Evolutionary conservation across 257 asterid genomes (phyloP).

Genomic region (Salvia hispanica): DNA sequence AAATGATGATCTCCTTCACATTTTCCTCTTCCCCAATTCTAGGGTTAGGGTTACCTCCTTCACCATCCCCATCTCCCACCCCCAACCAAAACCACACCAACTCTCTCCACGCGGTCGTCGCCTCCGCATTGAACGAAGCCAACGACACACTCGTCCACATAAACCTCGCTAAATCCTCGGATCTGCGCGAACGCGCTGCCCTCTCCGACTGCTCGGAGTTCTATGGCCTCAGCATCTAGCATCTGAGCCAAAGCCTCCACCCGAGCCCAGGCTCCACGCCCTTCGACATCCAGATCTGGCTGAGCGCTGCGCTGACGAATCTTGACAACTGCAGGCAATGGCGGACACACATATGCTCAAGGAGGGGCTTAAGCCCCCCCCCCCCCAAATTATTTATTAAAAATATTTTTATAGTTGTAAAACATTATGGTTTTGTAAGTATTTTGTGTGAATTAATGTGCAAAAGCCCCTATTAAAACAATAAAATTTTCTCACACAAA

Average conservation of each 20-base stretch:
- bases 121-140: neutral
- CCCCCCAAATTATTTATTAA: no score
- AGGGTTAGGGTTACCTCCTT: neutral
- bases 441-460: no score
- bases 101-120: neutral
- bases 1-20: neutral
- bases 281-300: constrained; percentile 17
- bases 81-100: constrained; percentile 5
- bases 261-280: neutral
- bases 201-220: constrained; percentile 15
- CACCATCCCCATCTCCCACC: neutral
- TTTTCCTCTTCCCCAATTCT: neutral
- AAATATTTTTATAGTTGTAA: no score
- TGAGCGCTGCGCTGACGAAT: neutral
- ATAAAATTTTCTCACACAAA: no score
- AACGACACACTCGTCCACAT: neutral
- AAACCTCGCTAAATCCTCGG: neutral
- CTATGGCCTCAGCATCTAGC: neutral
- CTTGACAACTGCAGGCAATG: neutral
- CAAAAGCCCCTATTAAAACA: no score
- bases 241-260: neutral
- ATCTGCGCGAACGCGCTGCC: neutral
- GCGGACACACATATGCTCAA: no score
- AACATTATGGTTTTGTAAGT: no score
- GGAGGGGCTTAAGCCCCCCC: no score